Evolutionary conservation across 305 asterid species (phyloP).

Genomic region (Solanum hybrid): DNA sequence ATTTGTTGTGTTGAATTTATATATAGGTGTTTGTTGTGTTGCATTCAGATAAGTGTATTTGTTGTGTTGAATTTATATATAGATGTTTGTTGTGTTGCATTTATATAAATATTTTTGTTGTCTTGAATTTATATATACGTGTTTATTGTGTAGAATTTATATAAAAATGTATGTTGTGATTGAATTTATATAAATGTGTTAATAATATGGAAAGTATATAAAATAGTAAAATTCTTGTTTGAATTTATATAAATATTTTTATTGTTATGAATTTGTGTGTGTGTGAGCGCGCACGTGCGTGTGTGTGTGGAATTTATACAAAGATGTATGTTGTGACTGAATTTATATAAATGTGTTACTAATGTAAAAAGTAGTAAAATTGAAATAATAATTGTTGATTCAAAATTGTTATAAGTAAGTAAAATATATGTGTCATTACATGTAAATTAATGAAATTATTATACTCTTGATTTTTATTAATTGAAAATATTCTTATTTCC

Average conservation of each 20-base stretch:
- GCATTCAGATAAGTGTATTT: not conserved
- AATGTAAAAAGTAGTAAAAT: no score
- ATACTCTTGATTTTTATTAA: not conserved
- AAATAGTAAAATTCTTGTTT: not conserved
- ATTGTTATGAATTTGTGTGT: not conserved
- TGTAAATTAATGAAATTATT: not conserved
- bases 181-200: not conserved
- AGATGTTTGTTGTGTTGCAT: not conserved
- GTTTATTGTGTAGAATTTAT: not conserved
- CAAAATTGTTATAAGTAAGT: not conserved
- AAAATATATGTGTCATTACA: not conserved
- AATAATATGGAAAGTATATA: not conserved
- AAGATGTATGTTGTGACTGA: not conserved
- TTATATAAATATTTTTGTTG: no score
- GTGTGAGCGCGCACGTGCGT: not conserved
- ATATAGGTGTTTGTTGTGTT: not conserved
- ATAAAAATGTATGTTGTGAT: not conserved
- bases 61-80: not conserved
- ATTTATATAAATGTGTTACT: not conserved
- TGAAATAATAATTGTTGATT: no score
- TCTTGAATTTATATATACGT: not conserved
- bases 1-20: not conserved
- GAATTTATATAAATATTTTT: not conserved
- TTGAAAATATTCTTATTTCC: not conserved
- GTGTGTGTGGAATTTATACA: not conserved